A percentile compares a stretch with the other conserved stretches of the same genome.
phyloP scores from a whole-genome alignment of 1,284 basidiomycete species.

The Boletus sp. region DNA sequence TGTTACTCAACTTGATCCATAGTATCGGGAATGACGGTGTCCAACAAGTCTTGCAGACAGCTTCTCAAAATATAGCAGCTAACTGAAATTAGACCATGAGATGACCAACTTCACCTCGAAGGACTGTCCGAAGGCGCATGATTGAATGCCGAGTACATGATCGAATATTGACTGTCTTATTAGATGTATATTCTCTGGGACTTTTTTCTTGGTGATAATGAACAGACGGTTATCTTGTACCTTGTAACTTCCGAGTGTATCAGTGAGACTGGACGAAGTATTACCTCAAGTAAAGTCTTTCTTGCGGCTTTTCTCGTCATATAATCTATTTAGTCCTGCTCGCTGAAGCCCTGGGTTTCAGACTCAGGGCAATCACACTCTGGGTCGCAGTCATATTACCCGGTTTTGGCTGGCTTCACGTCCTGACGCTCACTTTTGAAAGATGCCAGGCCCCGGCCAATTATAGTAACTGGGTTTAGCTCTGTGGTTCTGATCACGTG shows the following conservation, averaged over 20 bases:
- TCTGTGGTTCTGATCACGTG: slow-evolving; percentile 21
- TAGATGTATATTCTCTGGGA: slow-evolving; percentile 1
- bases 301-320: no score
- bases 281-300: no score
- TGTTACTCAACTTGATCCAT: slow-evolving; percentile 8
- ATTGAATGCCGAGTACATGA: slow-evolving; percentile 1
- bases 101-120: neutral
- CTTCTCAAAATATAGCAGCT: slow-evolving; percentile 28
- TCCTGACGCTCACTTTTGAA: no score
- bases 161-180: neutral
- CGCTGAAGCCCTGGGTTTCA: no score
- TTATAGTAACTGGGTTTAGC: no score
- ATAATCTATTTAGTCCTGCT: no score
- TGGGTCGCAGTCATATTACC: no score
- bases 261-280: no score
- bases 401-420: no score
- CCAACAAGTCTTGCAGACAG: slow-evolving; percentile 22
- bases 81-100: slow-evolving; percentile 6
- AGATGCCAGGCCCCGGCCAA: no score
- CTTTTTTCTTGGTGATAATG: slow-evolving; percentile 1
- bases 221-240: neutral
- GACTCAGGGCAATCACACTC: no score
- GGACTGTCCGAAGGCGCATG: neutral
- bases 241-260: neutral
- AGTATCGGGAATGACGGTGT: slow-evolving; percentile 25